Percentiles rank a stretch among this genome's conserved stretches.
Evolutionary conservation across 2,329 filamentous ascomycete genomes (phyloP).

Genomic region (Talaromyces sp.): DNA sequence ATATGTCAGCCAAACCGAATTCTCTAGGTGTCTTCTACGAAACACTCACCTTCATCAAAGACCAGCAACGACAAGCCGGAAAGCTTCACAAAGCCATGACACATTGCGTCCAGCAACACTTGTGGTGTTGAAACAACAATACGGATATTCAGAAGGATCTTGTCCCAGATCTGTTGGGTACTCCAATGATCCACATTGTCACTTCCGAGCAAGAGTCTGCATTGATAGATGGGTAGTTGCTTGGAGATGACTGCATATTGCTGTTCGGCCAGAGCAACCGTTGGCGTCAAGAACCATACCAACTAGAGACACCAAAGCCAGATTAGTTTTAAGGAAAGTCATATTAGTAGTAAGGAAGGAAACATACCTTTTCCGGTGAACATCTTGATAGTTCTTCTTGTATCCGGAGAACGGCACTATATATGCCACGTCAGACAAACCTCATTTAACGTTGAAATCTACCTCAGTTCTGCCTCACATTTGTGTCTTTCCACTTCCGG

Average conservation of each 20-base stretch:
- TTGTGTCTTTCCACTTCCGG: constrained; percentile 72
- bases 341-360: background rate
- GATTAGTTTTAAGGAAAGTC: background rate
- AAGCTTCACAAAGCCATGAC: constrained; percentile 67
- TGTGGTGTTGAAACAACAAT: constrained; percentile 76
- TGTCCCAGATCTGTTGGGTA: constrained; percentile 61
- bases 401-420: constrained; percentile 64
- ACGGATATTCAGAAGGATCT: constrained; percentile 57
- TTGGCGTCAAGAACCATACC: constrained; percentile 71
- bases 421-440: background rate
- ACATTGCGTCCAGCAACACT: constrained; percentile 67
- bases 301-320: constrained; percentile 23
- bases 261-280: constrained; percentile 61
- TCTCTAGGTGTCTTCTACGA: background rate
- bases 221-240: constrained; percentile 55
- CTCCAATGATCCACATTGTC: constrained; percentile 72
- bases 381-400: constrained; percentile 57
- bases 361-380: constrained; percentile 50
- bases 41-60: constrained; percentile 69
- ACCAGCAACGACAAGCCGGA: constrained; percentile 62
- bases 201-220: constrained; percentile 60
- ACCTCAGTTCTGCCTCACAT: constrained; percentile 50
- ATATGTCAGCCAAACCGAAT: background rate
- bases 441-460: background rate
- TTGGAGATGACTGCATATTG: constrained; percentile 57